Evolutionary conservation across 2,329 filamentous ascomycete species (phyloP).

Genomic region (Akanthomyces dipterigenus): DNA sequence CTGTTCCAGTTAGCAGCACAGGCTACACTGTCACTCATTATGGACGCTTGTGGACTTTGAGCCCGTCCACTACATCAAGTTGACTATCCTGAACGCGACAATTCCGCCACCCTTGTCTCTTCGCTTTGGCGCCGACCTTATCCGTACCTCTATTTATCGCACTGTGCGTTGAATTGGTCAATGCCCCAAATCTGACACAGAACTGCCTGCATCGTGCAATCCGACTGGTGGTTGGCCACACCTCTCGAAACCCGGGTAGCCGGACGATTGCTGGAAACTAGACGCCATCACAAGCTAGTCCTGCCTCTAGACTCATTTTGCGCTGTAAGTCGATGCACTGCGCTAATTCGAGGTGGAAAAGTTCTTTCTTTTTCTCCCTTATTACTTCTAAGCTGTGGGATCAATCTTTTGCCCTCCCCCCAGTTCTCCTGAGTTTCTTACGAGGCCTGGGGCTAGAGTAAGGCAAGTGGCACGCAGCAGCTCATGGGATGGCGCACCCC

Average conservation of each 20-base stretch:
- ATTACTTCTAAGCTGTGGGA: neutral
- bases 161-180: neutral
- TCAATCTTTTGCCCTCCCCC: neutral
- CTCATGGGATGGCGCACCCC: slow-evolving; percentile 6
- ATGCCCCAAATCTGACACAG: neutral
- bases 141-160: neutral
- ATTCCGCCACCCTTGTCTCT: neutral
- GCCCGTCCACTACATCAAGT: neutral
- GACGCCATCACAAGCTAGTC: neutral
- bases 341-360: neutral
- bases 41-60: neutral
- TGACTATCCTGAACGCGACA: too few relatives aligned
- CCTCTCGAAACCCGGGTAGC: neutral
- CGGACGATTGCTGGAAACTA: neutral
- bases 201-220: neutral
- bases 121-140: neutral
- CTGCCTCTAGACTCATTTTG: neutral
- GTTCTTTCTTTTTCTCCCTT: neutral
- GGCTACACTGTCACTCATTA: neutral
- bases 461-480: neutral
- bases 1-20: neutral
- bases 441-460: neutral
- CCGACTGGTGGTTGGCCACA: neutral
- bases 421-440: neutral
- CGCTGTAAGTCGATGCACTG: neutral